phyloP scores from a whole-genome alignment of 495 filamentous ascomycete genomes.

The Xylaria castorea region DNA sequence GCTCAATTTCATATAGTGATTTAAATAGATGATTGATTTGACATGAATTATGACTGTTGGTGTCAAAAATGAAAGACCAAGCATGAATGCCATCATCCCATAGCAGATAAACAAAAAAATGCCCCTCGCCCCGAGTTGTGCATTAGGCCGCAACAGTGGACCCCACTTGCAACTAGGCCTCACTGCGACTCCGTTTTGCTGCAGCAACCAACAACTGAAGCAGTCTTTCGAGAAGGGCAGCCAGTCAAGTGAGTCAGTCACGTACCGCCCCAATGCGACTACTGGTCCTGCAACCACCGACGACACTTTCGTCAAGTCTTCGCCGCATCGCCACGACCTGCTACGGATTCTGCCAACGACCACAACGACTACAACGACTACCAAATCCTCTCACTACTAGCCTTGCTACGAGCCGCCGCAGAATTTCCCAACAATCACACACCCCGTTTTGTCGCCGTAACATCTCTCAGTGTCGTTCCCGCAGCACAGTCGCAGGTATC shows the following conservation, averaged over 20 bases:
- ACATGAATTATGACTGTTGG: not conserved
- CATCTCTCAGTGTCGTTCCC: not conserved
- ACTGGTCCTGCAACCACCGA: constrained; percentile 8
- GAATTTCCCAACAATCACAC: constrained; percentile 9
- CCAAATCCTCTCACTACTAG: not conserved
- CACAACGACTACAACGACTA: not conserved
- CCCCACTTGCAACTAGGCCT: constrained; percentile 25
- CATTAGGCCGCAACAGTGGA: constrained; percentile 13
- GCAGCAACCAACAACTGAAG: constrained; percentile 11
- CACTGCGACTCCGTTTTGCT: constrained; percentile 13
- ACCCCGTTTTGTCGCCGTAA: not conserved
- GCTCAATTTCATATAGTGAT: not conserved
- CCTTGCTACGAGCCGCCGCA: not conserved
- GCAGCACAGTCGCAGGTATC: not conserved
- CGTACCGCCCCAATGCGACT: constrained; percentile 29
- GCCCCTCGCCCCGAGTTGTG: constrained; percentile 29
- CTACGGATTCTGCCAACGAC: not conserved
- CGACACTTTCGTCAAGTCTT: constrained; percentile 16
- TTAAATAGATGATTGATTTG: not conserved
- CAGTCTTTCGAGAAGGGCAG: constrained; percentile 20
- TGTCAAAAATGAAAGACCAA: too few relatives aligned
- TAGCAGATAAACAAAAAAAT: constrained; percentile 8
- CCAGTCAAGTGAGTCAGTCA: constrained; percentile 30
- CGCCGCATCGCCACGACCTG: constrained; percentile 4
- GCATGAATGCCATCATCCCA: too few relatives aligned